Evolutionary conservation across 352 stramenopile species (phyloP), one percentile per base, ranked within the genome.

Genomic region (Phytophthora ramorum): DNA sequence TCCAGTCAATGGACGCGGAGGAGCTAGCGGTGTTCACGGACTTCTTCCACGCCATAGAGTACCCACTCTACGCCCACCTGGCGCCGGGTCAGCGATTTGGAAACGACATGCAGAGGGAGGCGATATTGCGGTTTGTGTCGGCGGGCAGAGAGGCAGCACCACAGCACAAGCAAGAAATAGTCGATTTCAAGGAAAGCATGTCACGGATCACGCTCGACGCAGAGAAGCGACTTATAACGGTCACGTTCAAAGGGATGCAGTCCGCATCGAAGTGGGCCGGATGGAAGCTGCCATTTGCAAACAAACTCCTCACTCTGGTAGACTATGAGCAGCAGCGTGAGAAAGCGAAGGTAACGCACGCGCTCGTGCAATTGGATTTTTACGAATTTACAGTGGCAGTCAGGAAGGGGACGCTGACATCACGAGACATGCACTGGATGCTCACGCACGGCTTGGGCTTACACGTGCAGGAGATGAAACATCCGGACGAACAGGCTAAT

Each of bases 51-150:
- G 20, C 32, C 1, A 26, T 55, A 13, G 49, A 66, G 13, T 60
- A 60, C 14, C 49, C 58, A 3, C 2, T 59, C 0, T 66, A 66
- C 24, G 58, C 41, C 10, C 58, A 66, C 20, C 13, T 66, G 7
- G 20, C 22, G 7, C 40, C 48, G 6, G 48, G 48, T 0, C 49
- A 66, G 14, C 13, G 30, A 1, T 58, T 58, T 10, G 1, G 3
- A 1, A 8, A 3, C 17, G 34, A 44, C 7, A 20, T 66, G 2
- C 13, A 46, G 4, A 45, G 44, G 2, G n/a, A 52, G 17, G 57
- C n/a, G 26, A n/a, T 58, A 0, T 1, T 65, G n/a, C 1, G 9
- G 37, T 26, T 22, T 1, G 45, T 52, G 5, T 3, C 49, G 1
- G 7, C 16, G n/a, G 43, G 54, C 3, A 9, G 10, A 2, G 54